These are phyloP conservation scores for Volvariella volvacea DNA, from an alignment of 1,284 basidiomycete genomes.

Conservation along the genomic window DNA sequence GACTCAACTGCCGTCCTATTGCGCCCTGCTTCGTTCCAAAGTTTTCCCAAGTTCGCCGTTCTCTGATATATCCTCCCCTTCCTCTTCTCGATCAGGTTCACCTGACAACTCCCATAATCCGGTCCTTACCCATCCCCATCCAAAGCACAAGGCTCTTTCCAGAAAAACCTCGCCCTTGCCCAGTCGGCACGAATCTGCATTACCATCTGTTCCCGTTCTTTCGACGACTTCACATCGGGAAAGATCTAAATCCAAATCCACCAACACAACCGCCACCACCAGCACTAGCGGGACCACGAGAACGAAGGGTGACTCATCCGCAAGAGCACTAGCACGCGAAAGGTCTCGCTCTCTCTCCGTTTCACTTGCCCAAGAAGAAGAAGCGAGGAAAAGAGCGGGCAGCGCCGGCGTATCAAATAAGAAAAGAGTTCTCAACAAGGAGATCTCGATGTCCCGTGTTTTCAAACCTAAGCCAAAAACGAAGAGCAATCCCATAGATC, in stretches of 20 bases:
- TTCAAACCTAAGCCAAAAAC: slow-evolving; percentile 42
- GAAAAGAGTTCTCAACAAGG: slow-evolving; percentile 48
- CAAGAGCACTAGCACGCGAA: slow-evolving; percentile 22
- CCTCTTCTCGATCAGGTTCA: neutral
- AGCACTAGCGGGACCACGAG: too few relatives aligned
- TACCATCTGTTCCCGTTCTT: neutral
- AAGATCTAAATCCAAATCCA: too few relatives aligned
- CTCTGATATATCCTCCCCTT: slow-evolving; percentile 28
- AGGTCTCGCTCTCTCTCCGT: slow-evolving; percentile 64
- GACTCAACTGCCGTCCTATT: slow-evolving; percentile 43
- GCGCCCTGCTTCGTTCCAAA: slow-evolving; percentile 55
- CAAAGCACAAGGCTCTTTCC: slow-evolving; percentile 2
- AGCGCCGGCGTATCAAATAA: slow-evolving; percentile 27
- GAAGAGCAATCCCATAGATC: neutral
- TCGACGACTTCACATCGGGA: too few relatives aligned
- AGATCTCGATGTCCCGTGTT: slow-evolving; percentile 66
- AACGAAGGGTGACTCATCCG: too few relatives aligned
- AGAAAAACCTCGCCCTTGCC: neutral
- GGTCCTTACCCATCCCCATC: neutral
- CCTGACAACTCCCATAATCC: neutral
- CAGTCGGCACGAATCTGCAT: neutral
- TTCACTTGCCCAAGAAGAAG: slow-evolving; percentile 45
- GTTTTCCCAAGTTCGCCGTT: slow-evolving; percentile 58
- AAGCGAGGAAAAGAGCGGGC: slow-evolving; percentile 40
- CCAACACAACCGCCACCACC: too few relatives aligned